Base-by-base conservation (phyloP, 2,329 filamentous ascomycete genomes). In the Exutisphaerella laricina region DNA sequence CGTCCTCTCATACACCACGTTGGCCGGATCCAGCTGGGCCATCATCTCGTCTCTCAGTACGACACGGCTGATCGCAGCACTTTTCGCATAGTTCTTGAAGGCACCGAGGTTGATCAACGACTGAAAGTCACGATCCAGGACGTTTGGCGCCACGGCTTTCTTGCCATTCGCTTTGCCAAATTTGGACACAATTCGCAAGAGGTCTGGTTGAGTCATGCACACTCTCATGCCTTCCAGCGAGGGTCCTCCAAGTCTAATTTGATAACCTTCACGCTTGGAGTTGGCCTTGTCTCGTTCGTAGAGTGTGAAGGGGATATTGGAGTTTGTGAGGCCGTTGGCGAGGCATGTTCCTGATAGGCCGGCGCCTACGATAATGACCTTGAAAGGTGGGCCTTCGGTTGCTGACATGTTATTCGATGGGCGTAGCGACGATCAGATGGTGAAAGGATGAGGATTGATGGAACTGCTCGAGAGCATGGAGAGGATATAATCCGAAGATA, bases 1-100 rank as follows among this genome's bases (percentile, higher is more conserved):
- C 6, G 12, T 33, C 17, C 14, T 33, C 17, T 33, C n/a, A 18
- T 33, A 18, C 14, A 17, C 14, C 2, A 33, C 31, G 5, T 17
- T 2, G n/a, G 16, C 31, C 12, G 13, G 13, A 7, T 13, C 13
- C 13, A 33, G 3, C 31, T 33, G 31, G 13, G 16, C 20, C 31
- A 33, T 33, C 31, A 33, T 16, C 31, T 33, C 31, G 12, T 33
- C 31, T 17, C 31, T 33, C 5, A 33, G 31, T 6, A 33, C n/a
- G 2, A 33, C 31, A 3, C 14, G 13, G 20, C 4, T 33, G 31
- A 33, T 33, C 2, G n/a, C 31, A 33, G 31, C 31, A 33, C 31
- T 33, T 17, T 33, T 33, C 6, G 6, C 17, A 5, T 33, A 33
- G n/a, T 13, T 17, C 31, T 33, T 33, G 17, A 33, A 33, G 2